Conservation (phyloP, 2,329 filamentous ascomycete species). For the Ophiocordyceps camponoti-saundersi region DNA sequence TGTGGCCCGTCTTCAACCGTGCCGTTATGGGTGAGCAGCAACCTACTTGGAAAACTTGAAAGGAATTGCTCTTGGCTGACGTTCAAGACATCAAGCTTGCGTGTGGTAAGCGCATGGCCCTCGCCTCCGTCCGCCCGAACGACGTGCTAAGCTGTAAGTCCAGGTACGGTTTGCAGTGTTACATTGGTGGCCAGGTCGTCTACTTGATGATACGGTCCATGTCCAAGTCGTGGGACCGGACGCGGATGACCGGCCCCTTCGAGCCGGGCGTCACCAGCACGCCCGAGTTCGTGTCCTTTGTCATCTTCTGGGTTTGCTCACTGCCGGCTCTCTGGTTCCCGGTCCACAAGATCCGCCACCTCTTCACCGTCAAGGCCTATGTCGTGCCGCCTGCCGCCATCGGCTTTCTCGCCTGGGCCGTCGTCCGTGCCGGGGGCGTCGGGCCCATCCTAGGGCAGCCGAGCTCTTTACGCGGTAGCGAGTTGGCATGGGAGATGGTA, state of each 20-base stretch:
- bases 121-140: not conserved
- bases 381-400: constrained; percentile 72
- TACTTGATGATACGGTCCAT: constrained; percentile 80
- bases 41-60: not conserved
- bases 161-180: constrained; percentile 39
- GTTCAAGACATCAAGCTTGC: constrained; percentile 31
- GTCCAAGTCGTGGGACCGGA: constrained; percentile 50
- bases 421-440: constrained; percentile 65
- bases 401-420: constrained; percentile 74
- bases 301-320: constrained; percentile 71
- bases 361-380: constrained; percentile 81
- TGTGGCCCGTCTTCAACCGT: constrained; percentile 82
- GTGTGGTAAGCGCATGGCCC: constrained; percentile 66
- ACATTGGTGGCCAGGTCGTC: constrained; percentile 73
- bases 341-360: constrained; percentile 72
- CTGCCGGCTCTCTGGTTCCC: constrained; percentile 80
- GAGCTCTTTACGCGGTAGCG: constrained; percentile 44
- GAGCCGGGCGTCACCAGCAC: constrained; percentile 49
- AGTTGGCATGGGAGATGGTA: constrained; percentile 66
- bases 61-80: not conserved
- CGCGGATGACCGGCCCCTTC: constrained; percentile 51
- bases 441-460: constrained; percentile 66
- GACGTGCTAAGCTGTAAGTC: not conserved
- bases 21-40: constrained; percentile 49
- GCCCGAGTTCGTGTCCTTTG: constrained; percentile 62